Evolutionary conservation across 148 eudicot genomes (phyloP).

Genomic region (Nyssa sinensis): DNA sequence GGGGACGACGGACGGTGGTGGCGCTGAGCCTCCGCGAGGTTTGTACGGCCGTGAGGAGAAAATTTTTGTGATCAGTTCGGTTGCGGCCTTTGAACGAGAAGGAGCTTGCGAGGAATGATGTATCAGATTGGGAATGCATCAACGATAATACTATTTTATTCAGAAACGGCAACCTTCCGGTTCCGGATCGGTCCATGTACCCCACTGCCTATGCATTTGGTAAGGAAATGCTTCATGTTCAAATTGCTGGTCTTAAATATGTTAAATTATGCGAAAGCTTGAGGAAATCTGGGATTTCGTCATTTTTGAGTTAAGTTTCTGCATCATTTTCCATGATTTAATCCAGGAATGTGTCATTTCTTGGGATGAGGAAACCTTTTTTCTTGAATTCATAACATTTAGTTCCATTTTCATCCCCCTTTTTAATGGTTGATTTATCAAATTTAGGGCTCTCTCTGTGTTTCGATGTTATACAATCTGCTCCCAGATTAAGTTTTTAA

Average conservation of each 20-base stretch:
- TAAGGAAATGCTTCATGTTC: too few relatives aligned
- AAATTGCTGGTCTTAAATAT: neutral
- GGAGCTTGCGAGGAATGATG: conserved; percentile 67
- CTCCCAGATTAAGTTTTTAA: neutral
- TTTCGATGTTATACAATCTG: neutral
- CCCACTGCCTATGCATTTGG: conserved; percentile 87
- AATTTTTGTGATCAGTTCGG: conserved; percentile 84
- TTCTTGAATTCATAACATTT: neutral
- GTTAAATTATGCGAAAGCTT: neutral
- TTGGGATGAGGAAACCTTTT: conserved; percentile 2
- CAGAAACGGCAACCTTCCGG: conserved; percentile 47
- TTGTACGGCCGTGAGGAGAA: conserved; percentile 42
- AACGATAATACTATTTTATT: conserved; percentile 55
- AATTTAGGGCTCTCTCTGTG: neutral
- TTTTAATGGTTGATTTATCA: too few relatives aligned
- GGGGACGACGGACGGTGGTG: conserved; percentile 37
- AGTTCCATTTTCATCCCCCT: neutral
- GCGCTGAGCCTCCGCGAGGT: conserved; percentile 21
- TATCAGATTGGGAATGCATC: conserved; percentile 87
- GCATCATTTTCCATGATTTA: neutral
- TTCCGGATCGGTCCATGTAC: conserved; percentile 72
- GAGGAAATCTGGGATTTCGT: neutral
- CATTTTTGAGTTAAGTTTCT: conserved; percentile 5
- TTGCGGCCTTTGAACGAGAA: conserved; percentile 86
- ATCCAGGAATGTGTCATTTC: neutral